Percentiles rank a stretch among this genome's conserved stretches.
Conservation (phyloP, 1,139 yeast species). For the Kurtzmaniella quercitrusa region DNA sequence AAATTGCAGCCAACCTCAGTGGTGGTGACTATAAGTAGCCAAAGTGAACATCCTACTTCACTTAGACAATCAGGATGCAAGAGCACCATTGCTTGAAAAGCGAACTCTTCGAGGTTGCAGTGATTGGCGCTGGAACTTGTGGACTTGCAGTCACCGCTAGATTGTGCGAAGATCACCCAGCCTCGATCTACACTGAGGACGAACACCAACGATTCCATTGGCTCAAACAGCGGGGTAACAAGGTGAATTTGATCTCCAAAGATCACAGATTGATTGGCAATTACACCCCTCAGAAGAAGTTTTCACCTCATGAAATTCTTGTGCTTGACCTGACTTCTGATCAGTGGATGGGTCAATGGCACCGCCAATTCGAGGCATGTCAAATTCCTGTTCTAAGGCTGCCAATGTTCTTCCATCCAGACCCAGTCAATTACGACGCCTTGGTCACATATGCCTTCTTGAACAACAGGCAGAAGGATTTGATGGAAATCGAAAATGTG, state of each 20-base stretch:
- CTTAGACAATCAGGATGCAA: constrained; percentile 1
- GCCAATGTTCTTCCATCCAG: constrained; percentile 50
- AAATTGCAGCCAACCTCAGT: constrained; percentile 3
- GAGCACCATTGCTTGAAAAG: constrained; percentile 10
- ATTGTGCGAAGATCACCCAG: constrained; percentile 35
- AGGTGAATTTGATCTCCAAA: constrained; percentile 19
- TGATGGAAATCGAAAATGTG: constrained; percentile 41
- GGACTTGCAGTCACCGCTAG: constrained; percentile 34
- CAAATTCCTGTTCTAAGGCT: constrained; percentile 42
- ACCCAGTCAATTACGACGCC: constrained; percentile 43
- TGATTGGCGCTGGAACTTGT: constrained; percentile 41
- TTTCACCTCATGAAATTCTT: constrained; percentile 22
- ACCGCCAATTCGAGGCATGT: constrained; percentile 38
- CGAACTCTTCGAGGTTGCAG: constrained; percentile 26
- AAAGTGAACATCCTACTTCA: background rate
- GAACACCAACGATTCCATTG: constrained; percentile 42
- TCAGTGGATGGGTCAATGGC: constrained; percentile 40
- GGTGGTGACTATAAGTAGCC: constrained; percentile 2
- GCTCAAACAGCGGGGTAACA: constrained; percentile 28
- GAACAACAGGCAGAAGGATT: constrained; percentile 27
- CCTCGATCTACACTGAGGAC: constrained; percentile 37
- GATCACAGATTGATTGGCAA: background rate
- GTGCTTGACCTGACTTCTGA: constrained; percentile 30
- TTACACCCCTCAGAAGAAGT: constrained; percentile 16
- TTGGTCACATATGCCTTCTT: constrained; percentile 38